phyloP scores from a whole-genome alignment of 2,329 filamentous ascomycete genomes.

The Diaporthe sp. region DNA sequence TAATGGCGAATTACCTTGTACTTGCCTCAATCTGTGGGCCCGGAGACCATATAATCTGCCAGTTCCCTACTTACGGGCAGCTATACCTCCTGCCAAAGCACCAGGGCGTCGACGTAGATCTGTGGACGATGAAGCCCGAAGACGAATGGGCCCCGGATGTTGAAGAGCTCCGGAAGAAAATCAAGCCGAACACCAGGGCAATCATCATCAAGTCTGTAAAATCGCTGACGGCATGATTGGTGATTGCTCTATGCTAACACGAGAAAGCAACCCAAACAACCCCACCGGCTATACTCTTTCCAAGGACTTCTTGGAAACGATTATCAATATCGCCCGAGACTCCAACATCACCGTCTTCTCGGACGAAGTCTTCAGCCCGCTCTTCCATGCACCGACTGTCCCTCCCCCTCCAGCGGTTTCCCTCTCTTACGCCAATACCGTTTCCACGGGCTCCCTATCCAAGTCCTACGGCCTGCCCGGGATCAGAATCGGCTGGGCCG shows the following conservation, averaged over 20 bases:
- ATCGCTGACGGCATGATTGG: too few species aligned
- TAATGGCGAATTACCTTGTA: conserved; percentile 30
- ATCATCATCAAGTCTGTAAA: conserved; percentile 24
- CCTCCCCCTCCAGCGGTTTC: conserved; percentile 22
- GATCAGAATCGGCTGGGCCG: conserved; percentile 93
- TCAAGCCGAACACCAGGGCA: conserved; percentile 30
- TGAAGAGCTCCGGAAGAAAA: background rate
- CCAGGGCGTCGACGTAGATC: conserved; percentile 12
- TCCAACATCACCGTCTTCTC: conserved; percentile 15
- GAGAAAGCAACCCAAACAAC: conserved; percentile 18
- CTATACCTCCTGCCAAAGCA: conserved; percentile 24
- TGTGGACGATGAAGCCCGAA: conserved; percentile 26
- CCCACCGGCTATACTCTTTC: conserved; percentile 4
- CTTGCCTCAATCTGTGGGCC: conserved; percentile 23
- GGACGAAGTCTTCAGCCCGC: conserved; percentile 27
- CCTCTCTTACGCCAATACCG: conserved; percentile 3
- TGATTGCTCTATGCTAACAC: background rate
- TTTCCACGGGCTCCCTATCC: conserved; percentile 17
- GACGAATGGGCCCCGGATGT: conserved; percentile 2
- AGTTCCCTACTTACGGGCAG: conserved; percentile 30
- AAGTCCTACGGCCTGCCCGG: conserved; percentile 67
- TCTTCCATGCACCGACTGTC: background rate
- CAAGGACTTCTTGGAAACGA: background rate
- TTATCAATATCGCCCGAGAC: background rate
- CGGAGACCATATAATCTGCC: conserved; percentile 25